Evolutionary conservation across 2,329 filamentous ascomycete genomes (phyloP), one percentile per base, ranked within the genome.

Genomic region (Verticillium klebahnii): DNA sequence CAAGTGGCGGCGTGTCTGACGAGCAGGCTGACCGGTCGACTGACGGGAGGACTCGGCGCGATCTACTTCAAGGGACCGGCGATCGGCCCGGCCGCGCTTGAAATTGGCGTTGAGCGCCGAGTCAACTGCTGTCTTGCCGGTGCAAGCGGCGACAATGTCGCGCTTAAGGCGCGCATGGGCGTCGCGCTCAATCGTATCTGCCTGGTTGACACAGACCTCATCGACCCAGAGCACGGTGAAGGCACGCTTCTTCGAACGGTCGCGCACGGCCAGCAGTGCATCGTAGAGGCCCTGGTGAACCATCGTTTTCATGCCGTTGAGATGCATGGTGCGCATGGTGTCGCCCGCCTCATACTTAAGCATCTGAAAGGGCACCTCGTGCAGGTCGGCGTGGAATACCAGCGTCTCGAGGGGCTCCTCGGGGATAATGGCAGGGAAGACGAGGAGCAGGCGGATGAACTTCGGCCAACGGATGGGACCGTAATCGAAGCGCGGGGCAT

Each of bases 341-440:
- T 65, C 63, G 29, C 31, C 39, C 15, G 52, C 50, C 12, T 62
- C 60, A 52, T 65, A 62, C 45, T 60, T 63, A 9, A 66, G 58
- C 37, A 63, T 63, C 40, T 64, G 64, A 61, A 60, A 66, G 19
- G 64, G 64, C 12, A 65, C 61, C 63, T 66, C 64, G 25, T 65
- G 52, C 32, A 65, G 61, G 59, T 65, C 64, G 34, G 64, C 64
- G 40, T 66, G 64, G 61, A 66, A 66, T 31, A 66, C 57, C 45
- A 66, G 60, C 3, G 64, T 66, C 61, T 66, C 64, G 31, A 66
- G 59, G n/a, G 56, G 37, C 52, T 66, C 64, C 12, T 61, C 57
- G 2, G 25, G 45, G 37, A 59, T 57, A 7, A 50, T 40, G 34
- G 63, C 59, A 5, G 64, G 63, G 37, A 66, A 56, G 52, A 66